Evolutionary conservation across 2,329 filamentous ascomycete species (phyloP).

Genomic region (Cercospora brassicicola): DNA sequence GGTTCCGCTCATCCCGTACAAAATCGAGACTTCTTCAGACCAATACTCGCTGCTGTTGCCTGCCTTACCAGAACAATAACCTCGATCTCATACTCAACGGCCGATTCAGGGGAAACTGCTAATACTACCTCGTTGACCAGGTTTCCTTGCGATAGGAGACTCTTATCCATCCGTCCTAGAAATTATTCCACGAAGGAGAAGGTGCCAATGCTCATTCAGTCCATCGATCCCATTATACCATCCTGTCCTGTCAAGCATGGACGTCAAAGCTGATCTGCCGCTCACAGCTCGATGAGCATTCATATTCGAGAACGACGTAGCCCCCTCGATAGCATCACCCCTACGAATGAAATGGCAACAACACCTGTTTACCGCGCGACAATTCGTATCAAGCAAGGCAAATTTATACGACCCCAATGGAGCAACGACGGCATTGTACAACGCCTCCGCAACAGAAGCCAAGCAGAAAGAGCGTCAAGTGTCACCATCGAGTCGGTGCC

Average conservation of each 20-base stretch:
- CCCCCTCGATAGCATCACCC: neutral
- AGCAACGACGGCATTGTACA: neutral
- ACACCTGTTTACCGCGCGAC: neutral
- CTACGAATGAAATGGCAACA: neutral
- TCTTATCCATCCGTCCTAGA: neutral
- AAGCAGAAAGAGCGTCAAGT: too few species aligned
- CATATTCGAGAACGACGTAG: neutral
- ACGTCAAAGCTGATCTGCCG: neutral
- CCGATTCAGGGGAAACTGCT: neutral
- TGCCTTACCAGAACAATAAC: neutral
- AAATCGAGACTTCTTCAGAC: neutral
- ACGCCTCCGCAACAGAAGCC: neutral
- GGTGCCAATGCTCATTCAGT: neutral
- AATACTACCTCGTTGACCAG: neutral
- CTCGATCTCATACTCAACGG: neutral
- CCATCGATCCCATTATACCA: neutral
- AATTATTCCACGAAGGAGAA: neutral
- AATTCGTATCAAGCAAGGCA: neutral
- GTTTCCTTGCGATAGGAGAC: neutral
- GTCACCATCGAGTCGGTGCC: too few species aligned
- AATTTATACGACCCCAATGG: neutral
- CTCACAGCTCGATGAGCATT: neutral
- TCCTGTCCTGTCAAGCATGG: neutral
- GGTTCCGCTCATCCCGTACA: neutral
- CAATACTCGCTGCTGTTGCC: neutral